These are phyloP conservation scores for Diplodia intermedia DNA, from an alignment of 2,329 filamentous ascomycete species.

Conservation along the genomic window DNA sequence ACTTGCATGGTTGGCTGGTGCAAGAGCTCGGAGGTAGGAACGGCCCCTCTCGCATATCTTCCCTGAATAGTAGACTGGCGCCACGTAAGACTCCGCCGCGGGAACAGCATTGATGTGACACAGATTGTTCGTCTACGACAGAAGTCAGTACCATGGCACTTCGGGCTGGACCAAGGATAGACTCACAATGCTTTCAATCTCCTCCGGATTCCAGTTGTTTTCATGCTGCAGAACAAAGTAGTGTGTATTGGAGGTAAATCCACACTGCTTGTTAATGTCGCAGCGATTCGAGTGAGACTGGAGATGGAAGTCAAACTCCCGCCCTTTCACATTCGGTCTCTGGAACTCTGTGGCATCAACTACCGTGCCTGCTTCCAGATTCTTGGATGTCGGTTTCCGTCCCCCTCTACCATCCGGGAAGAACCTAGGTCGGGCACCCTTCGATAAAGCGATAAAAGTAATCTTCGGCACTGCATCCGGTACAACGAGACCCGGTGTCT, in stretches of 20 bases:
- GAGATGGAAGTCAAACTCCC: slow-evolving; percentile 15
- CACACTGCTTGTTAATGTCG: background rate
- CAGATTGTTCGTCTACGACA: background rate
- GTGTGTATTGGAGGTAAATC: background rate
- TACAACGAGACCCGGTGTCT: background rate
- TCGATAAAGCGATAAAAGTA: background rate
- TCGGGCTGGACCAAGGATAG: background rate
- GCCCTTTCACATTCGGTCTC: background rate
- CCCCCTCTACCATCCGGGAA: background rate
- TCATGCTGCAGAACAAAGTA: slow-evolving; percentile 4
- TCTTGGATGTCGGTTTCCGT: background rate
- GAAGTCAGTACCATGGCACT: background rate
- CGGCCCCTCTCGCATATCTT: slow-evolving; percentile 8
- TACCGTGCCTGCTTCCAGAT: background rate
- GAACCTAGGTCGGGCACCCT: background rate
- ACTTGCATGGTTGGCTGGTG: too few relatives aligned
- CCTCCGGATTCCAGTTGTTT: background rate
- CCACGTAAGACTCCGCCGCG: slow-evolving; percentile 1
- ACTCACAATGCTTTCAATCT: background rate
- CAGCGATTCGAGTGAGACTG: background rate
- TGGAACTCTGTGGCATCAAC: background rate
- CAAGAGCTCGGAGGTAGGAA: background rate
- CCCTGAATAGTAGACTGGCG: background rate
- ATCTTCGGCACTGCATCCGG: background rate
- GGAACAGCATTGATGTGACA: background rate